phyloP scores from a whole-genome alignment of 257 asterid genomes.

The Ehretia macrophylla region DNA sequence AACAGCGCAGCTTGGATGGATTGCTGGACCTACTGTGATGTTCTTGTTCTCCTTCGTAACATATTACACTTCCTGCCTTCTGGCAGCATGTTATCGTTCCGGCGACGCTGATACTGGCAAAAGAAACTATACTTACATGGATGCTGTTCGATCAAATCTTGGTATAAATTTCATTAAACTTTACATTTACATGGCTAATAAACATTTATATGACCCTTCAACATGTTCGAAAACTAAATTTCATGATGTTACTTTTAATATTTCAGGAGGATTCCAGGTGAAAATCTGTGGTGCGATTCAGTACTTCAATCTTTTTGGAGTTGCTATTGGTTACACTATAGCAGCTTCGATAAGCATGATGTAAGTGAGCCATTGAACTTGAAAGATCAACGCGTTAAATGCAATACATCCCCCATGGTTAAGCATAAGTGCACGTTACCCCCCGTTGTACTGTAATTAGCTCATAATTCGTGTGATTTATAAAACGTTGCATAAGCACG shows the following conservation, averaged over 20 bases:
- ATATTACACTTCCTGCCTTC: slow-evolving; percentile 51
- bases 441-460: too few species aligned
- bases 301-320: slow-evolving; percentile 81
- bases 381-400: too few species aligned
- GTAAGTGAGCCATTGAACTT: slow-evolving; percentile 3
- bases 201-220: not conserved
- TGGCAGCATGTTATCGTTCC: slow-evolving; percentile 41
- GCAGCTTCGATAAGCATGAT: slow-evolving; percentile 73
- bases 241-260: not conserved
- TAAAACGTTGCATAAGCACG: too few species aligned
- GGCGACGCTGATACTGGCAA: slow-evolving; percentile 42
- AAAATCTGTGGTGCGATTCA: slow-evolving; percentile 91
- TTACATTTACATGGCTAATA: not conserved
- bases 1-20: slow-evolving; percentile 57
- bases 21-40: slow-evolving; percentile 53
- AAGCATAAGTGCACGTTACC: too few species aligned
- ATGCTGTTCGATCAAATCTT: slow-evolving; percentile 42
- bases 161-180: slow-evolving; percentile 17
- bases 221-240: not conserved
- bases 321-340: slow-evolving; percentile 86
- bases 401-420: too few species aligned
- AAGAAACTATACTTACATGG: slow-evolving; percentile 56
- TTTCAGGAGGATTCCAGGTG: slow-evolving; percentile 77
- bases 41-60: slow-evolving; percentile 51
- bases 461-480: too few species aligned